phyloP scores from a whole-genome alignment of 805 yeast genomes.

The Wickerhamomyces hampshirensis region DNA sequence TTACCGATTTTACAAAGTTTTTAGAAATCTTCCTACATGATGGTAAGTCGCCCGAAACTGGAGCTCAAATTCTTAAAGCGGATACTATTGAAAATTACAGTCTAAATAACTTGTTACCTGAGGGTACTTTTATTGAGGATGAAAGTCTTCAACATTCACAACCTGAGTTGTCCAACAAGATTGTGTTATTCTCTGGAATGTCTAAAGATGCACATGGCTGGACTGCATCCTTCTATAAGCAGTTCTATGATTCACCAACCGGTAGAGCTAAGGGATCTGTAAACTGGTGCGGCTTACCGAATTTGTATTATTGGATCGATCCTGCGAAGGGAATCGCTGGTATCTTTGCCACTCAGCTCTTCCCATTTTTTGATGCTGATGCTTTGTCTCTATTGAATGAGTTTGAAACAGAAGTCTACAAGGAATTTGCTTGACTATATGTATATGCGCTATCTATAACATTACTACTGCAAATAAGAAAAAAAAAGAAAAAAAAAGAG shows the following conservation, averaged over 20 bases:
- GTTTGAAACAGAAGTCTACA: slow-evolving; percentile 18
- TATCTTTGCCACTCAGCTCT: slow-evolving; percentile 31
- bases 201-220: slow-evolving; percentile 24
- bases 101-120: neutral
- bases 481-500: too few species aligned
- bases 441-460: neutral
- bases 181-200: neutral
- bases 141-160: neutral
- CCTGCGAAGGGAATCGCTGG: slow-evolving; percentile 35
- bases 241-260: slow-evolving; percentile 25
- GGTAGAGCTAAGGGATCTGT: slow-evolving; percentile 34
- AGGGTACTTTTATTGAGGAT: neutral
- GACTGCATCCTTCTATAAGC: slow-evolving; percentile 29
- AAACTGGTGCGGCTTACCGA: slow-evolving; percentile 38
- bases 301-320: slow-evolving; percentile 39
- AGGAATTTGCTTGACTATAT: slow-evolving; percentile 3
- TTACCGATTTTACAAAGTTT: slow-evolving; percentile 35
- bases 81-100: slow-evolving; percentile 19
- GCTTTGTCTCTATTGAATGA: slow-evolving; percentile 16
- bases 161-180: neutral
- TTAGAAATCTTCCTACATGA: slow-evolving; percentile 36
- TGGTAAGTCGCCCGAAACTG: slow-evolving; percentile 34
- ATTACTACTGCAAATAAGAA: too few species aligned
- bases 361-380: slow-evolving; percentile 31
- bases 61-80: slow-evolving; percentile 26